Conservation (phyloP, 1,284 basidiomycete genomes). For the Naganishia sp. region DNA sequence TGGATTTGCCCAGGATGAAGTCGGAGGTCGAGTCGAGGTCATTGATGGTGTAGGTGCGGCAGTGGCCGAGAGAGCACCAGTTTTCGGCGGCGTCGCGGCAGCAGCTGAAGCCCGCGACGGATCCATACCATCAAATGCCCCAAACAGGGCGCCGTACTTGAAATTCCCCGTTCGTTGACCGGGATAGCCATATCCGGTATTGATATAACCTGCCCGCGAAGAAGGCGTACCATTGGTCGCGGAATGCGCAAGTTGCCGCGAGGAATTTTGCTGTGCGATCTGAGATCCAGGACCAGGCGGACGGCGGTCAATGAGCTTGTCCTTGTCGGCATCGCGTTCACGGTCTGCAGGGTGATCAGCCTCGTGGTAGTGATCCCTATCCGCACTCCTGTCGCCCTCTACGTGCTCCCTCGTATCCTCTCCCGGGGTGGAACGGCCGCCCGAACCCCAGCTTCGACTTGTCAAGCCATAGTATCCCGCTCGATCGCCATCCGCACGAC, state of each 20-base stretch:
- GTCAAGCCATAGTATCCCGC: slow-evolving; percentile 13
- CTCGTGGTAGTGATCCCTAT: slow-evolving; percentile 1
- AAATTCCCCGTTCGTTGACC: slow-evolving; percentile 22
- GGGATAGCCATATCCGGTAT: slow-evolving; percentile 20
- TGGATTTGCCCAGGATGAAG: slow-evolving; percentile 28
- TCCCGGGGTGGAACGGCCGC: neutral
- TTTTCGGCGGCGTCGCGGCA: slow-evolving; percentile 1
- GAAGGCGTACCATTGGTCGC: slow-evolving; percentile 2
- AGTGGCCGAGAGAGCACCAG: neutral
- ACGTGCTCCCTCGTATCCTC: slow-evolving; percentile 1
- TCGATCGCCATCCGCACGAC: slow-evolving; percentile 12
- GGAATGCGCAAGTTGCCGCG: slow-evolving; percentile 10
- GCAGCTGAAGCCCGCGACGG: slow-evolving; percentile 3
- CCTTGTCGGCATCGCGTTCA: slow-evolving; percentile 15
- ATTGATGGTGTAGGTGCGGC: neutral
- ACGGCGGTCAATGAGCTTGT: slow-evolving; percentile 27
- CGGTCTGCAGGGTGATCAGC: slow-evolving; percentile 2
- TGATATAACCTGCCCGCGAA: slow-evolving; percentile 19
- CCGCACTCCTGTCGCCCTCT: neutral
- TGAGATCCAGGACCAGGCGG: slow-evolving; percentile 23
- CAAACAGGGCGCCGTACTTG: slow-evolving; percentile 28
- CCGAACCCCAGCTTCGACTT: slow-evolving; percentile 17
- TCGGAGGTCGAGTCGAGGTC: neutral
- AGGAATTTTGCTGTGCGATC: slow-evolving; percentile 10
- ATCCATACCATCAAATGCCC: slow-evolving; percentile 15